Conservation (phyloP, 139 green algal genomes). For the Chlorella sp. region DNA sequence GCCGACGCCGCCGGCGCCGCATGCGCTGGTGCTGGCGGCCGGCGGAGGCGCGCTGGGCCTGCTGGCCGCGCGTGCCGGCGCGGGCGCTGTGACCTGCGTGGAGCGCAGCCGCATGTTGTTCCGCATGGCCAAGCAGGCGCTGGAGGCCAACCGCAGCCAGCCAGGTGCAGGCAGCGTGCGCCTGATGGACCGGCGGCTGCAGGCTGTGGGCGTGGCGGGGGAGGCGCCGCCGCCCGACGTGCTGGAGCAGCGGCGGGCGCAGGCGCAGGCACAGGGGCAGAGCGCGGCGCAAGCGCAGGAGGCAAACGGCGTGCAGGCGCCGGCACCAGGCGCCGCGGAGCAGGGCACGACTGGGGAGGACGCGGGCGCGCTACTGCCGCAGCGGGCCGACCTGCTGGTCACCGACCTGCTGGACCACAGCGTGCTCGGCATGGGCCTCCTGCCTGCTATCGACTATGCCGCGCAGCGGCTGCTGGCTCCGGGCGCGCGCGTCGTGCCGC, state of each 20-base stretch:
- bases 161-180: conserved; percentile 13
- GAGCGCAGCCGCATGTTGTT: conserved; percentile 65
- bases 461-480: conserved; percentile 39
- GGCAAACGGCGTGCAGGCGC: not conserved
- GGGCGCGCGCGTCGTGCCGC: conserved; percentile 41
- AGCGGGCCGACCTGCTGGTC: conserved; percentile 55
- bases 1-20: too few relatives aligned
- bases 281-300: too few relatives aligned
- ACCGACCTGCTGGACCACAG: conserved; percentile 66
- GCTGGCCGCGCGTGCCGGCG: conserved; percentile 44
- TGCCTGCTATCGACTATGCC: conserved; percentile 56
- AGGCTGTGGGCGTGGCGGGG: conserved; percentile 12
- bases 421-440: conserved; percentile 52
- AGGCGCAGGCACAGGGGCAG: not conserved
- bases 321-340: not conserved
- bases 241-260: not conserved
- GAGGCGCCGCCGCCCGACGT: conserved; percentile 13
- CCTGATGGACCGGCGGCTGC: conserved; percentile 18
- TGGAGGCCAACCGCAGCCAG: conserved; percentile 41
- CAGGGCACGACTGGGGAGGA: not conserved
- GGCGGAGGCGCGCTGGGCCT: conserved; percentile 49
- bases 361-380: conserved; percentile 22
- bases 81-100: conserved; percentile 40
- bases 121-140: conserved; percentile 60
- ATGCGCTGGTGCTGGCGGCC: conserved; percentile 49